phyloP scores from a whole-genome alignment of 768 basidiomycete genomes.

The Phylloporus arenicola region DNA sequence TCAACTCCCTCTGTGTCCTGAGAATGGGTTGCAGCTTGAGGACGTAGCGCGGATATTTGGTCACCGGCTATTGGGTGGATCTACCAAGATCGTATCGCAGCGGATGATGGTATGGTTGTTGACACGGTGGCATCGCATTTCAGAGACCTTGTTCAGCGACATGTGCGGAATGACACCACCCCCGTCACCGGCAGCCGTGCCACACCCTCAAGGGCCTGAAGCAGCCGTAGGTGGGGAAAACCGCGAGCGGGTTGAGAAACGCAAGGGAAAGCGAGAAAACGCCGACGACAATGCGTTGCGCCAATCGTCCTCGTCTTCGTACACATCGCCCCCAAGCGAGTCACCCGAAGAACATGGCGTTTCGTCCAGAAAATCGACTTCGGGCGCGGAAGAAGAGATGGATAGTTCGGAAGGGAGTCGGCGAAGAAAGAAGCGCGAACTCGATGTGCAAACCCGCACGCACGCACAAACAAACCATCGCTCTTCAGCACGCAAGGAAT shows the following conservation, averaged over 20 bases:
- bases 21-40: constrained; percentile 43
- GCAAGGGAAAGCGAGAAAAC: constrained; percentile 9
- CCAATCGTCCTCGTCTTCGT: constrained; percentile 11
- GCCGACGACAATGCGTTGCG: neutral
- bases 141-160: constrained; percentile 22
- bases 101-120: constrained; percentile 32
- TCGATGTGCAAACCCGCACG: constrained; percentile 7
- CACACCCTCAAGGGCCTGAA: neutral
- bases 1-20: constrained; percentile 46
- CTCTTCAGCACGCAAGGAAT: constrained; percentile 9
- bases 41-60: constrained; percentile 46
- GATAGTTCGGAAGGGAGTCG: constrained; percentile 11
- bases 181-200: constrained; percentile 1
- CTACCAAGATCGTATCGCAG: constrained; percentile 19
- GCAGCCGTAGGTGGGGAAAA: neutral
- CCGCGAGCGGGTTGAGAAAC: constrained; percentile 12
- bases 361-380: constrained; percentile 7
- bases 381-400: constrained; percentile 10
- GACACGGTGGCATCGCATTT: constrained; percentile 24
- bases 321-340: constrained; percentile 7
- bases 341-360: constrained; percentile 7
- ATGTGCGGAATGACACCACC: constrained; percentile 21
- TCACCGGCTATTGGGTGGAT: constrained; percentile 34
- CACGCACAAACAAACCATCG: neutral
- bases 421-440: constrained; percentile 15